phyloP scores from a whole-genome alignment of 2,329 filamentous ascomycete species.

The Fusarium algeriense region DNA sequence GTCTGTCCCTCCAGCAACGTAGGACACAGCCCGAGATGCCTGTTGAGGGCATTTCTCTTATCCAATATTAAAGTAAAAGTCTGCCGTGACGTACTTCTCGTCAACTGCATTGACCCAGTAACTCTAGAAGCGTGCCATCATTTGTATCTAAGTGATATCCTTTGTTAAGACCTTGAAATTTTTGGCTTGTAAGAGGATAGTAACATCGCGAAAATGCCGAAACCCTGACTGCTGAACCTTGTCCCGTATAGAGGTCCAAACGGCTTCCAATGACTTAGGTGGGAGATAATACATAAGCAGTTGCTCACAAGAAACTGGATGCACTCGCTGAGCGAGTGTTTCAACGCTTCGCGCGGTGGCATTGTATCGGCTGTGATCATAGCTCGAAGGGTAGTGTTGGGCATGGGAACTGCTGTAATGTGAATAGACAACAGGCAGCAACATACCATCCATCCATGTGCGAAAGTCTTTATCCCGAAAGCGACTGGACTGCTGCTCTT shows the following conservation, averaged over 20 bases:
- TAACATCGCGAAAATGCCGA: not conserved
- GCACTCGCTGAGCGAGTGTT: not conserved
- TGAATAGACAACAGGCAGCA: not conserved
- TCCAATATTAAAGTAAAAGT: not conserved
- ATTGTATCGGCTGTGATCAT: not conserved
- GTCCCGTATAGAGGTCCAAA: not conserved
- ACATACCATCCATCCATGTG: not conserved
- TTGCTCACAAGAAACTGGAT: not conserved
- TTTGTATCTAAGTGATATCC: not conserved
- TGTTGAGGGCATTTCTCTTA: not conserved
- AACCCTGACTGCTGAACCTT: not conserved
- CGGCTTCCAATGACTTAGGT: not conserved
- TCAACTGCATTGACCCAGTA: not conserved
- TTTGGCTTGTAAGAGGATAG: not conserved
- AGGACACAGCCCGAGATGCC: not conserved
- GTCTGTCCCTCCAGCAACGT: not conserved
- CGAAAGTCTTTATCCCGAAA: not conserved
- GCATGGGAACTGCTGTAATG: not conserved
- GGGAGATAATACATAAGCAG: not conserved
- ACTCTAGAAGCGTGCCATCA: not conserved
- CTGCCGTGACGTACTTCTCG: not conserved
- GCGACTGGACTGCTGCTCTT: not conserved
- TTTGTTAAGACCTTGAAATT: not conserved
- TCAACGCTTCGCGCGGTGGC: not conserved
- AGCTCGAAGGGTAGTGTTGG: not conserved